A percentile compares a stretch with the other conserved stretches of the same genome.
These are phyloP conservation scores for Venturia carpophila DNA, from an alignment of 2,329 filamentous ascomycete species.

Conservation along the genomic window DNA sequence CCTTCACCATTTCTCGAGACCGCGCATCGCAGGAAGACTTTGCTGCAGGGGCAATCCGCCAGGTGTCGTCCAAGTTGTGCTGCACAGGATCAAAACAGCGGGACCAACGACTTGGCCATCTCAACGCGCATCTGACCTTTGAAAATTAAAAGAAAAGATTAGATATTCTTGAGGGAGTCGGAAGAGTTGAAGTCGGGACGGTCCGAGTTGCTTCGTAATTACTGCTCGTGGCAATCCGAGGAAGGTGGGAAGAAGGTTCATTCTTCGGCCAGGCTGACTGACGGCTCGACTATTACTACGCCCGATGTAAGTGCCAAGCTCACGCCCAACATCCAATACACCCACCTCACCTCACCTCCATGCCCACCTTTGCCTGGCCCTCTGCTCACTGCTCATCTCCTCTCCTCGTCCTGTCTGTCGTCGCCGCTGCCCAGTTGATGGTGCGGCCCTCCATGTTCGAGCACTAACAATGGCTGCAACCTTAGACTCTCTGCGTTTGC, in stretches of 20 bases:
- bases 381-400: background rate
- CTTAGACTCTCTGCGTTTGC: slow-evolving; percentile 5
- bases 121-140: background rate
- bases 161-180: no score
- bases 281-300: background rate
- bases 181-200: background rate
- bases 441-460: background rate
- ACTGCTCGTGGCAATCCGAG: background rate
- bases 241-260: slow-evolving; percentile 6
- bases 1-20: background rate
- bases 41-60: background rate
- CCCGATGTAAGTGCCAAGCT: background rate
- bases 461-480: background rate
- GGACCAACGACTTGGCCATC: background rate
- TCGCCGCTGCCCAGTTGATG: background rate
- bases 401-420: background rate
- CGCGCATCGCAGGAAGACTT: background rate
- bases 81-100: background rate
- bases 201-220: background rate
- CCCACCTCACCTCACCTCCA: background rate
- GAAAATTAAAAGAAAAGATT: background rate
- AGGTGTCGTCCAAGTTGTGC: background rate
- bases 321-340: background rate
- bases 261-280: background rate
- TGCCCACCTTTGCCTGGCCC: background rate